These are phyloP conservation scores for Colletotrichum brevisporum DNA, from an alignment of 2,329 filamentous ascomycete species.

Conservation along the genomic window DNA sequence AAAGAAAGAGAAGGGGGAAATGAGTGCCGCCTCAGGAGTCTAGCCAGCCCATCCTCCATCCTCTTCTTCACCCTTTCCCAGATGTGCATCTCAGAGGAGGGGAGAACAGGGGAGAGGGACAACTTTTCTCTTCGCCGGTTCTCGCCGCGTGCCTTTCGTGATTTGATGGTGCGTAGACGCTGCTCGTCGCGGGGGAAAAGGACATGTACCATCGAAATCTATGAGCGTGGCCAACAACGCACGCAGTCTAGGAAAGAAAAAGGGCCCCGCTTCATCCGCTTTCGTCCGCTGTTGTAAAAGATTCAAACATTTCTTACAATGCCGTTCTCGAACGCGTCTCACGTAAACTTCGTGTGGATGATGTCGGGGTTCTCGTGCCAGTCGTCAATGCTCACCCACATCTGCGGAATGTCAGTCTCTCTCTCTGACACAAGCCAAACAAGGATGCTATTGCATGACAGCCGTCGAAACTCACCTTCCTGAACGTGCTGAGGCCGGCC, in stretches of 20 bases:
- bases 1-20: too few relatives aligned
- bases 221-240: not conserved
- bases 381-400: constrained; percentile 99
- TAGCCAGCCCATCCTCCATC: too few relatives aligned
- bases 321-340: constrained; percentile 51
- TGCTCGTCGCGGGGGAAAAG: not conserved
- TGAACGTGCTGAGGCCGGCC: constrained; percentile 95
- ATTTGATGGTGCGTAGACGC: not conserved
- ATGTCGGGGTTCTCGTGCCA: constrained; percentile 99
- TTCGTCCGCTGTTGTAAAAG: constrained; percentile 13
- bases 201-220: constrained; percentile 22
- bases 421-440: not conserved
- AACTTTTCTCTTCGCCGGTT: too few relatives aligned
- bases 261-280: not conserved
- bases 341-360: constrained; percentile 98
- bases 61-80: too few relatives aligned
- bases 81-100: too few relatives aligned
- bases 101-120: too few relatives aligned
- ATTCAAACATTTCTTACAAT: constrained; percentile 1
- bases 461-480: constrained; percentile 76
- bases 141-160: not conserved
- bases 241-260: not conserved
- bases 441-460: not conserved
- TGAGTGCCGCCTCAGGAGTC: too few relatives aligned
- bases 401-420: constrained; percentile 67